phyloP scores from a whole-genome alignment of 306 rosid species.

The Sindora glabra region DNA sequence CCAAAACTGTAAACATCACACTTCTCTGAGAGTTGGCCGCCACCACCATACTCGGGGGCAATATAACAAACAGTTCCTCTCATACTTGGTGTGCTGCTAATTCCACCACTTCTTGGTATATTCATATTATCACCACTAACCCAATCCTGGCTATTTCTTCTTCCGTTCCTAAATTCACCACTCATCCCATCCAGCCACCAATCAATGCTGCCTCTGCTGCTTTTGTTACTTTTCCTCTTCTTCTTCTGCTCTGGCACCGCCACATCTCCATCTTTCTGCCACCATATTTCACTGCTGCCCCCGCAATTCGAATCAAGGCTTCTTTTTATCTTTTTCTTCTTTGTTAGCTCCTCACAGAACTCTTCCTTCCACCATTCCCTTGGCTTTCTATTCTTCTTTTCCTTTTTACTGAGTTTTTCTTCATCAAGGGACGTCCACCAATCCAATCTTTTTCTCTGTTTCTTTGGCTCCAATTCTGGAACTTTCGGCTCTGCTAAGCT shows the following conservation, averaged over 20 bases:
- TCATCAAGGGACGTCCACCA: constrained; percentile 95
- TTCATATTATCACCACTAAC: constrained; percentile 59
- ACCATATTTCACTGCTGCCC: constrained; percentile 69
- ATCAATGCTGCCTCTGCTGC: constrained; percentile 83
- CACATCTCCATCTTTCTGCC: constrained; percentile 68
- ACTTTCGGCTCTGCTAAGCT: constrained; percentile 19
- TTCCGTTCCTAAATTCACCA: constrained; percentile 61
- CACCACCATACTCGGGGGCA: constrained; percentile 97
- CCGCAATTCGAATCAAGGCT: constrained; percentile 32
- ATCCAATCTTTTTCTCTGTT: constrained; percentile 63
- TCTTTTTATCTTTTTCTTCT: constrained; percentile 72
- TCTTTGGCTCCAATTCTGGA: constrained; percentile 26
- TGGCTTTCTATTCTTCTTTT: constrained; percentile 74
- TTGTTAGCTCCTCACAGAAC: constrained; percentile 83
- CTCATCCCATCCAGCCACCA: constrained; percentile 95
- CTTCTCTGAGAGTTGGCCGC: constrained; percentile 80
- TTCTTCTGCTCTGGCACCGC: constrained; percentile 45
- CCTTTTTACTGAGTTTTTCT: constrained; percentile 41
- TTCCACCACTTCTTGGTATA: constrained; percentile 86
- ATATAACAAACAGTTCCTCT: constrained; percentile 95
- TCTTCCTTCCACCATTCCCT: constrained; percentile 99
- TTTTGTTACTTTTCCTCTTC: constrained; percentile 59
- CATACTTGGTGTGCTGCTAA: constrained; percentile 95
- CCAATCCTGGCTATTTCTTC: constrained; percentile 87
- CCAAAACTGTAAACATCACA: constrained; percentile 95